Base-by-base conservation (phyloP, 2,329 filamentous ascomycete species). In the Xenosphaeropsis pyriputrescens region DNA sequence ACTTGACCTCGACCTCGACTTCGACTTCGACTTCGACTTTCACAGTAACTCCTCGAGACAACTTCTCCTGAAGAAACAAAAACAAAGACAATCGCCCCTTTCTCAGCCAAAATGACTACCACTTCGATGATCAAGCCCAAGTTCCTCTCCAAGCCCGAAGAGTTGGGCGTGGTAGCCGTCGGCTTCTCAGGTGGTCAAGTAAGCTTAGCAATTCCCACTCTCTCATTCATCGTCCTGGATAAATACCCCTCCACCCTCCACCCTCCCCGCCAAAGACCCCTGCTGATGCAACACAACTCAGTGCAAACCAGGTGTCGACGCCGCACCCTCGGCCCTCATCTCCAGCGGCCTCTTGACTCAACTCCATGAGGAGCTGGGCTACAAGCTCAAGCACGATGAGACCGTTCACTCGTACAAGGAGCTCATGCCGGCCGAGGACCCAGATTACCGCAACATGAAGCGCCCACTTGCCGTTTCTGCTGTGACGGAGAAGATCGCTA, bases 181-280 rank as follows among this genome's bases (percentile, higher is more conserved):
- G 89, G 89, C 45, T 98, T 96, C 67, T 93, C 86, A 38, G 89
- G 89, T 47, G 91, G 91, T 40, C 91, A 95, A 75, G 86, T 91
- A 75, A 50, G 68, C 52, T 37, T 37, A 18, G 18, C 18, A 26
- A 26, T 9, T 26, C 22, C 12, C 22, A 26, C 22, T 14, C 35
- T 31, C 35, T 35, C 30, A 6, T 6, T 19, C 31, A 34, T 13
- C 29, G 32, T 4, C 18, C n/a, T 15, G 2, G 30, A 34, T 18
- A 26, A 12, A 37, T 36, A 40, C 8, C 36, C 18, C 26, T 12
- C 29, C 31, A 39, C n/a, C n/a, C n/a, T n/a, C n/a, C n/a, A n/a
- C n/a, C n/a, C n/a, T 16, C 29, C 37, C 11, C 19, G 14, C 36
- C 34, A n/a, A 18, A 41, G 17, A 12, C 16, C 33, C 14, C 6